A percentile compares a stretch with the other conserved stretches of the same genome.
These are phyloP conservation scores for Lactarius hengduanensis DNA, from an alignment of 768 basidiomycete genomes.

Conservation along the genomic window DNA sequence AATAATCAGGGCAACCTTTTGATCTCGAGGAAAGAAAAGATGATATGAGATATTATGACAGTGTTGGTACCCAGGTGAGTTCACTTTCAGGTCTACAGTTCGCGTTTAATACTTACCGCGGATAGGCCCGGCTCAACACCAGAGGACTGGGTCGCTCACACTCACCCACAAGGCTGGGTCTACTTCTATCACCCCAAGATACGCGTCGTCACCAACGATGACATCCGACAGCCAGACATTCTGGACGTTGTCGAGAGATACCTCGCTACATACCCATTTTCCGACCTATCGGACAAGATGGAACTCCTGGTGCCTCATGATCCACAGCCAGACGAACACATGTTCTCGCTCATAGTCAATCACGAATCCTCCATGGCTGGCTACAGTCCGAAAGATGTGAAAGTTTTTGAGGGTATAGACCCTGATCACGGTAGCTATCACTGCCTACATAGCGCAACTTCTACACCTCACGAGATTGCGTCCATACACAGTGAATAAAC, in stretches of 20 bases:
- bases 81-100: background rate
- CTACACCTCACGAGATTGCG: constrained; percentile 9
- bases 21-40: background rate
- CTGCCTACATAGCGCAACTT: constrained; percentile 30
- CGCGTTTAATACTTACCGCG: background rate
- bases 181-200: constrained; percentile 46
- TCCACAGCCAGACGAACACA: constrained; percentile 29
- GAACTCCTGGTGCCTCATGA: constrained; percentile 44
- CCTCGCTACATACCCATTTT: constrained; percentile 34
- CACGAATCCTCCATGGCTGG: constrained; percentile 50
- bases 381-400: constrained; percentile 34
- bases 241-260: constrained; percentile 36
- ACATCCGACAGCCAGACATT: constrained; percentile 43
- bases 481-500: constrained; percentile 12
- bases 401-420: constrained; percentile 1
- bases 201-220: constrained; percentile 50
- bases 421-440: constrained; percentile 12
- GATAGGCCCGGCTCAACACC: constrained; percentile 7
- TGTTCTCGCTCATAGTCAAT: constrained; percentile 45
- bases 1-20: background rate
- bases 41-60: constrained; percentile 11
- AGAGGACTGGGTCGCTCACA: constrained; percentile 31
- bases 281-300: constrained; percentile 41
- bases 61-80: constrained; percentile 8
- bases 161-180: constrained; percentile 50